Conservation (phyloP, 2,329 filamentous ascomycete species). For the Diaporthe humulicola region DNA sequence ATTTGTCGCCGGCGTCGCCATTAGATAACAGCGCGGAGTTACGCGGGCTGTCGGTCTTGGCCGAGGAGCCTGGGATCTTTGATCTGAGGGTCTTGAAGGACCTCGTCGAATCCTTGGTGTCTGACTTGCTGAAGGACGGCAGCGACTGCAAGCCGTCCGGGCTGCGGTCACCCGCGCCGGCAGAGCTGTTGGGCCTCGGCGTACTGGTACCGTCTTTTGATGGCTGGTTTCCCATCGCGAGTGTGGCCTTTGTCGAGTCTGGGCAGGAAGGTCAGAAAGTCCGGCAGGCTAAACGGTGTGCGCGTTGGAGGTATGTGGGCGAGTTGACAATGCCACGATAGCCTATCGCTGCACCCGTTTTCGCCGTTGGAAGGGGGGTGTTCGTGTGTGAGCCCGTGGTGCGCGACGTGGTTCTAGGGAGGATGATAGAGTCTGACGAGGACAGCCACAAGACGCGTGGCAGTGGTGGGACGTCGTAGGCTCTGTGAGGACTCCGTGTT, state of each 20-base stretch:
- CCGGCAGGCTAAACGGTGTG: slow-evolving; percentile 50
- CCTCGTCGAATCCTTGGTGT: slow-evolving; percentile 91
- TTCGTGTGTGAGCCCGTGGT: slow-evolving; percentile 44
- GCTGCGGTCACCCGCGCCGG: slow-evolving; percentile 56
- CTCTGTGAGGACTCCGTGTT: slow-evolving; percentile 65
- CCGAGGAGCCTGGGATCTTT: slow-evolving; percentile 81
- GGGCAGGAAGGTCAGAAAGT: slow-evolving; percentile 38
- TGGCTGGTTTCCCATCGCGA: slow-evolving; percentile 80
- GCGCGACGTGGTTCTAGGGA: slow-evolving; percentile 57
- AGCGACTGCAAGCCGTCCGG: slow-evolving; percentile 81
- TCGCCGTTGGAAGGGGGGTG: slow-evolving; percentile 41
- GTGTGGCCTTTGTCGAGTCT: slow-evolving; percentile 40
- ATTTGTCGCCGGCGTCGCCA: slow-evolving; percentile 73
- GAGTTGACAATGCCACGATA: slow-evolving; percentile 50
- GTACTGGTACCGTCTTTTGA: slow-evolving; percentile 70
- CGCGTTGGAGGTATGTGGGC: slow-evolving; percentile 51
- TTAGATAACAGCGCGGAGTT: slow-evolving; percentile 77
- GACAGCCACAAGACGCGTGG: slow-evolving; percentile 61
- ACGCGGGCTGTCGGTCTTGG: slow-evolving; percentile 84
- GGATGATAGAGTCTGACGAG: slow-evolving; percentile 66
- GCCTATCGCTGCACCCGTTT: slow-evolving; percentile 53
- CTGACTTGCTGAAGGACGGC: slow-evolving; percentile 91
- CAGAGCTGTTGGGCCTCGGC: slow-evolving; percentile 63
- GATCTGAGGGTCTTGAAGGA: slow-evolving; percentile 88
- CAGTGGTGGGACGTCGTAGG: slow-evolving; percentile 57